A percentile compares a stretch with the other conserved stretches of the same genome.
Evolutionary conservation across 2,329 filamentous ascomycete species (phyloP).

Genomic region (Trichoderma sp.): DNA sequence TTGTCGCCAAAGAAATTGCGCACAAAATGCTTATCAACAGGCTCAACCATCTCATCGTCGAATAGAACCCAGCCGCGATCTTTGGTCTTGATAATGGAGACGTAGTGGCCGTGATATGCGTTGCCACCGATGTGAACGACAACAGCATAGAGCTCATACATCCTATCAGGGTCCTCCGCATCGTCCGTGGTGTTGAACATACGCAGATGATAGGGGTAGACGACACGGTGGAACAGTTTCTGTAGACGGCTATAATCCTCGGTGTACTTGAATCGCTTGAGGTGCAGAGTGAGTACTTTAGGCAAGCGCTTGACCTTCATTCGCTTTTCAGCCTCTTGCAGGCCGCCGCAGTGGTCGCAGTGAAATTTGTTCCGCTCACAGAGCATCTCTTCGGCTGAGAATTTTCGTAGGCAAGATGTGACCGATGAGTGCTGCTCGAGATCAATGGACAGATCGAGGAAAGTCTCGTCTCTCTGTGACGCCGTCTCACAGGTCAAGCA

Average conservation of each 20-base stretch:
- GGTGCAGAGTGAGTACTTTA: slow-evolving; percentile 85
- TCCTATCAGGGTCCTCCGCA: slow-evolving; percentile 85
- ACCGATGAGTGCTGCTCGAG: slow-evolving; percentile 94
- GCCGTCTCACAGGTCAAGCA: slow-evolving; percentile 96
- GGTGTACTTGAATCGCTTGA: slow-evolving; percentile 98
- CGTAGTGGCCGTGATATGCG: slow-evolving; percentile 96
- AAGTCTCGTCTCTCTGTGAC: slow-evolving; percentile 93
- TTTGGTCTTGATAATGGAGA: slow-evolving; percentile 96
- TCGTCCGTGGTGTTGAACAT: slow-evolving; percentile 98
- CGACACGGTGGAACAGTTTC: slow-evolving; percentile 94
- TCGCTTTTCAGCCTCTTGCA: slow-evolving; percentile 97
- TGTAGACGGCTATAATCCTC: slow-evolving; percentile 92
- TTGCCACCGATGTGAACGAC: slow-evolving; percentile 97
- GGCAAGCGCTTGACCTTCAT: slow-evolving; percentile 99
- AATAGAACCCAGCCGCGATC: slow-evolving; percentile 96
- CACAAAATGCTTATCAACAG: slow-evolving; percentile 94
- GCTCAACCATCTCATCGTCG: slow-evolving; percentile 98
- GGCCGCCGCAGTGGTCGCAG: slow-evolving; percentile 92
- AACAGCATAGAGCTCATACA: slow-evolving; percentile 96
- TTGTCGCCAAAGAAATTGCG: slow-evolving; percentile 96
- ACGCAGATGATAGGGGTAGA: slow-evolving; percentile 94
- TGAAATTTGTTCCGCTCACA: slow-evolving; percentile 99
- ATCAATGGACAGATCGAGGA: slow-evolving; percentile 94
- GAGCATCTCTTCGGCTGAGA: slow-evolving; percentile 97
- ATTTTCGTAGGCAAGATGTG: slow-evolving; percentile 91